Conservation (phyloP, 129 eudicot genomes). For the Calendula officinalis region DNA sequence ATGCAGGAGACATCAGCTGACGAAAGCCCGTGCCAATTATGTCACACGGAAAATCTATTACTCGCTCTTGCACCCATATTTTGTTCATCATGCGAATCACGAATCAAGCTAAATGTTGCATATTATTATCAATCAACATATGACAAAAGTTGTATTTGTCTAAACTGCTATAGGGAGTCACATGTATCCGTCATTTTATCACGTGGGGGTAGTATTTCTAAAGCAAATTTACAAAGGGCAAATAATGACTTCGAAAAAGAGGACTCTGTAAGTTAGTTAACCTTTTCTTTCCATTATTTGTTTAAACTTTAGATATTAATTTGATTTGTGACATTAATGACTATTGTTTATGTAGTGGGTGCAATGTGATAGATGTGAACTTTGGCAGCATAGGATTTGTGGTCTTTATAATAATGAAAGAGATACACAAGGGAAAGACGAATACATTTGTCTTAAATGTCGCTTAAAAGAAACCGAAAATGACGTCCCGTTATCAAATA, state of each 20-base stretch:
- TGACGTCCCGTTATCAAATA: conserved; percentile 28
- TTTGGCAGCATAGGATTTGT: conserved; percentile 83
- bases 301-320: background rate
- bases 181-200: conserved; percentile 35
- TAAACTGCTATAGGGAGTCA: conserved; percentile 38
- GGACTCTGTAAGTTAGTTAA: conserved; percentile 53
- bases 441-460: conserved; percentile 71
- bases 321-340: no score
- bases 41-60: conserved; percentile 40
- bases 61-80: conserved; percentile 53
- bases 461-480: conserved; percentile 44
- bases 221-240: conserved; percentile 36
- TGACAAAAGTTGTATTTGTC: conserved; percentile 39
- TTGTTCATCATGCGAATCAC: conserved; percentile 52
- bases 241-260: conserved; percentile 34
- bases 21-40: conserved; percentile 57
- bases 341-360: conserved; percentile 62
- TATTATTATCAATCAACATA: conserved; percentile 43
- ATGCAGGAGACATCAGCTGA: conserved; percentile 28
- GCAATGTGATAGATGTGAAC: conserved; percentile 64
- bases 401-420: conserved; percentile 57
- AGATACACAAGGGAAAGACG: conserved; percentile 47
- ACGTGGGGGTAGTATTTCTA: conserved; percentile 44
- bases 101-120: conserved; percentile 40
- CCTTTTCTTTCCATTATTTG: background rate